Evolutionary conservation across 2,329 filamentous ascomycete genomes (phyloP).

Genomic region (Trichoderma sp.): DNA sequence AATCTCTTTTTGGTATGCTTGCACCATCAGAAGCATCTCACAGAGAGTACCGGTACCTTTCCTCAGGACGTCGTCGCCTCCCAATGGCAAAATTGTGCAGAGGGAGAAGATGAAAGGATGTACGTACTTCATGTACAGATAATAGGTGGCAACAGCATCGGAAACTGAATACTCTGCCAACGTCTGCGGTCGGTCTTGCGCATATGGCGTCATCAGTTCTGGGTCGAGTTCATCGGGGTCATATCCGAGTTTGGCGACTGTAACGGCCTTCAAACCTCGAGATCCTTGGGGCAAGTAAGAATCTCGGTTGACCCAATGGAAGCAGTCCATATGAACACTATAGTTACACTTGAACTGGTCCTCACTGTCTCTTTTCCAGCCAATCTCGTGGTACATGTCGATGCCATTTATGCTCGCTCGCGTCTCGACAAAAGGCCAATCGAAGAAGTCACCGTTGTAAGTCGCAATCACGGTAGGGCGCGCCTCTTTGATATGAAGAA

Average conservation of each 20-base stretch:
- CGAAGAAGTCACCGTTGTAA: conserved; percentile 99
- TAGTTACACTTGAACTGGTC: conserved; percentile 96
- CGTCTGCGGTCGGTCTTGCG: conserved; percentile 86
- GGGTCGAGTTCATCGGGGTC: conserved; percentile 97
- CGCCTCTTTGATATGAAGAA: conserved; percentile 91
- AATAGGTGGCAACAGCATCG: conserved; percentile 97
- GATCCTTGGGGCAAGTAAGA: conserved; percentile 97
- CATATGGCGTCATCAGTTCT: conserved; percentile 93
- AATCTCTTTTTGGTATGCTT: conserved; percentile 90
- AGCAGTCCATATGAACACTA: conserved; percentile 98
- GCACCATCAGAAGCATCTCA: conserved; percentile 99
- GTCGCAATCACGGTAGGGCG: conserved; percentile 95
- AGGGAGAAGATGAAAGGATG: conserved; percentile 99
- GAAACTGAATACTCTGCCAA: conserved; percentile 98
- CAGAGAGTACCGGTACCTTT: conserved; percentile 99
- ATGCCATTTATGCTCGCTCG: conserved; percentile 92
- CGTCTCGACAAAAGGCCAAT: conserved; percentile 98
- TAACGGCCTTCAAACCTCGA: conserved; percentile 95
- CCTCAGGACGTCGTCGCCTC: conserved; percentile 86
- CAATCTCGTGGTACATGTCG: conserved; percentile 99
- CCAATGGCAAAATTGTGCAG: conserved; percentile 92
- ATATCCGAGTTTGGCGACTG: conserved; percentile 95
- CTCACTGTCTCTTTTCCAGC: conserved; percentile 91
- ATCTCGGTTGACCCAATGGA: conserved; percentile 98
- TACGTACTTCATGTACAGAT: conserved; percentile 99